Percentiles rank a stretch among this genome's conserved stretches.
These are phyloP conservation scores for Neostapfia colusana DNA, from an alignment of 176 grass and related monocot genomes.

Conservation along the genomic window DNA sequence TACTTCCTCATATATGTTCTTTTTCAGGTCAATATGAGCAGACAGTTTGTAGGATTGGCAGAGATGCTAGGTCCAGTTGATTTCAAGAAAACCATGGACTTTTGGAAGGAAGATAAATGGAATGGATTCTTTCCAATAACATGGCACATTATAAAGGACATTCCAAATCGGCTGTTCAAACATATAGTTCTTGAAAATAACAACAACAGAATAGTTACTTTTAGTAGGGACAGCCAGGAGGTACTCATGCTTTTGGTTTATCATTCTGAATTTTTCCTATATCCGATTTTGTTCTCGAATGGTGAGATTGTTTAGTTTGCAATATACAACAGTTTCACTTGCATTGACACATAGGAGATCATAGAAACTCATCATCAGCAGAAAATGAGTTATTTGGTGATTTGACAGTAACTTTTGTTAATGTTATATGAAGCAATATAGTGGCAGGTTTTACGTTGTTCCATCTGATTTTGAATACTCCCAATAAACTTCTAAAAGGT, in stretches of 20 bases:
- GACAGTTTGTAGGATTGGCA: constrained; percentile 91
- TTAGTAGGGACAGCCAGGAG: constrained; percentile 88
- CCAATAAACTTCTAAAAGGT: neutral
- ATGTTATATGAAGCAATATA: neutral
- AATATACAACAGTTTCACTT: neutral
- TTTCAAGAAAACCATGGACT: constrained; percentile 80
- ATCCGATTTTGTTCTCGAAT: neutral
- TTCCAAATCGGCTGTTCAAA: constrained; percentile 64
- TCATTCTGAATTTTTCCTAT: constrained; percentile 7
- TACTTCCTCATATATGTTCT: constrained; percentile 9
- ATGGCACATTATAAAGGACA: constrained; percentile 86
- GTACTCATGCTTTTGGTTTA: constrained; percentile 35
- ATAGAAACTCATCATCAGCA: constrained; percentile 18
- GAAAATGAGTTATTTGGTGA: neutral
- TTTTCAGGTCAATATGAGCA: constrained; percentile 83
- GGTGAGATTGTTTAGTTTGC: neutral
- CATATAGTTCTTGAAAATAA: constrained; percentile 93
- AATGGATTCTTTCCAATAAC: constrained; percentile 79
- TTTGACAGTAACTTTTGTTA: neutral
- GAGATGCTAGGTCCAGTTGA: constrained; percentile 91
- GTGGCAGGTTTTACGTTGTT: constrained; percentile 14
- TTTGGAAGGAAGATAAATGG: constrained; percentile 74
- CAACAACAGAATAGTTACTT: constrained; percentile 63
- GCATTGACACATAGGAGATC: neutral
- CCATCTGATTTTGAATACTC: constrained; percentile 1